Conservation (phyloP, 352 stramenopile genomes). For the Pythium coloratum region DNA sequence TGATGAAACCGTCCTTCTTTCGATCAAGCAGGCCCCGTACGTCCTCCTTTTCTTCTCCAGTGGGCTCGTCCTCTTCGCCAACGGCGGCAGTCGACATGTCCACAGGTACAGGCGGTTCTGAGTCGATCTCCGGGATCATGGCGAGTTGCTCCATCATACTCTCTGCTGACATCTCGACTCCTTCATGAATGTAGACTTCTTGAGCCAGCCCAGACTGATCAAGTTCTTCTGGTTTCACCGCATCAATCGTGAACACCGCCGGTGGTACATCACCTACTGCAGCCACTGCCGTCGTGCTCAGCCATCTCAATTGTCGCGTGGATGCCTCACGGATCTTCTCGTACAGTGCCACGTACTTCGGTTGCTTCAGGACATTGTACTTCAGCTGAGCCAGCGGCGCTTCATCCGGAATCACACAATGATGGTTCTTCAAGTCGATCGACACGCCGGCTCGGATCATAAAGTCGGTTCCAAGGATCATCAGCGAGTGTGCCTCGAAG, state of each 20-base stretch:
- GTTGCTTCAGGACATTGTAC: background rate
- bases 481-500: conserved; percentile 23
- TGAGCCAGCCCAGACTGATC: background rate
- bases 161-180: background rate
- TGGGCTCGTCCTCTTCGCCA: background rate
- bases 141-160: background rate
- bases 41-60: background rate
- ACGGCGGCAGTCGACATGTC: background rate
- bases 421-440: too few relatives aligned
- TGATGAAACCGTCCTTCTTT: background rate
- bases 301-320: too few relatives aligned
- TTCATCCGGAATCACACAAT: too few relatives aligned
- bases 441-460: conserved; percentile 12
- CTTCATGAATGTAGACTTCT: background rate
- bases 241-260: background rate
- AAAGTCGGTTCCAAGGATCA: conserved; percentile 26
- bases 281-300: too few relatives aligned
- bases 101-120: background rate
- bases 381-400: background rate
- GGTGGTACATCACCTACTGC: background rate
- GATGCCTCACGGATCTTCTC: too few relatives aligned
- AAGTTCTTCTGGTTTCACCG: background rate
- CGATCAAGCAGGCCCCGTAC: too few relatives aligned
- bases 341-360: too few relatives aligned
- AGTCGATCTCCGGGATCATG: background rate